Conservation (phyloP, 208 protist species). For the Leishmania tarentolae region DNA sequence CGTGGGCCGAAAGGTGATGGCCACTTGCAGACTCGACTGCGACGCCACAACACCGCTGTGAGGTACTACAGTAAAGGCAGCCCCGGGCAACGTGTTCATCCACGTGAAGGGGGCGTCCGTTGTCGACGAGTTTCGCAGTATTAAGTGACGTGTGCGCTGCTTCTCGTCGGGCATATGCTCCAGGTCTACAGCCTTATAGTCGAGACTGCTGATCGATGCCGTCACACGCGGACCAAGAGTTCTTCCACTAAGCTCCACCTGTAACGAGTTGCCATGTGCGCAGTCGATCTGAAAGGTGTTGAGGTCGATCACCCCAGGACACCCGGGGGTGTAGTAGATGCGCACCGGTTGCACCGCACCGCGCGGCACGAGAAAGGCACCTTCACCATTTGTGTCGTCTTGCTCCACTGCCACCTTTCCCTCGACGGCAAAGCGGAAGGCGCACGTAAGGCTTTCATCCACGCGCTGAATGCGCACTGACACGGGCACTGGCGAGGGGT, state of each 20-base stretch:
- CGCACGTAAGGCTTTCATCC: conserved; percentile 39
- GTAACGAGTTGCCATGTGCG: conserved; percentile 67
- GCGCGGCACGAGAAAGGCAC: conserved; percentile 49
- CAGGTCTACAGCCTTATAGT: conserved; percentile 87
- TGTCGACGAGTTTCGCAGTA: conserved; percentile 60
- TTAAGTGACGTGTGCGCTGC: conserved; percentile 30
- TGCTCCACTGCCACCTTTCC: not conserved
- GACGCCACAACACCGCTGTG: conserved; percentile 55
- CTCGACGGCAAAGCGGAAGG: conserved; percentile 45
- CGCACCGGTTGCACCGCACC: conserved; percentile 47
- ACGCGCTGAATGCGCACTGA: conserved; percentile 40
- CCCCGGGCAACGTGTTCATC: conserved; percentile 43
- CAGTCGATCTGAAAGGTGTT: conserved; percentile 55
- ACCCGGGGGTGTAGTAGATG: conserved; percentile 49
- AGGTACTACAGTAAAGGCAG: conserved; percentile 66
- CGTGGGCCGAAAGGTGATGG: conserved; percentile 73
- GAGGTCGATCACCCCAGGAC: conserved; percentile 38
- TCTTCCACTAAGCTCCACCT: conserved; percentile 48
- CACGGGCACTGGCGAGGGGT: conserved; percentile 79
- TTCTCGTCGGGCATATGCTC: conserved; percentile 36
- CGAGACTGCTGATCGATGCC: conserved; percentile 50
- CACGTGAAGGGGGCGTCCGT: conserved; percentile 28
- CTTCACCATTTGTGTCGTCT: not conserved
- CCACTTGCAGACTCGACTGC: conserved; percentile 44
- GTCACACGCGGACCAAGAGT: conserved; percentile 56